These are phyloP conservation scores for Penicillium bovifimosum DNA, from an alignment of 495 filamentous ascomycete species.

Conservation along the genomic window DNA sequence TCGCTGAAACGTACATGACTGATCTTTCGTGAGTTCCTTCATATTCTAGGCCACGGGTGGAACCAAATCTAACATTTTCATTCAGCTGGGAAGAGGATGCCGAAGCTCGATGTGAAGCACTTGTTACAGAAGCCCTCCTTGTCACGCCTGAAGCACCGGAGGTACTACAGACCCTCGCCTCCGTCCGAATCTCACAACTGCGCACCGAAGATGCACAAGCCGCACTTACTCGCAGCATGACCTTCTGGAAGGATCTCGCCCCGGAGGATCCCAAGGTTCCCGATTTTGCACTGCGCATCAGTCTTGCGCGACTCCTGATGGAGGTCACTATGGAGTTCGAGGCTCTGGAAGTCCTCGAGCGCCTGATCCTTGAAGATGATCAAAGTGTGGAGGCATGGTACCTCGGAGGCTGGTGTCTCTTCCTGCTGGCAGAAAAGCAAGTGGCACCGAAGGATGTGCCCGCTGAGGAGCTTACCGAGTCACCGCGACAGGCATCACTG, in stretches of 20 bases:
- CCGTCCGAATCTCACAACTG: slow-evolving; percentile 82
- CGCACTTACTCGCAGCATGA: slow-evolving; percentile 69
- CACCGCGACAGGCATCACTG: slow-evolving; percentile 36
- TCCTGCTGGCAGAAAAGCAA: slow-evolving; percentile 67
- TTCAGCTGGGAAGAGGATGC: slow-evolving; percentile 79
- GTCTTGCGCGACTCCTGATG: slow-evolving; percentile 77
- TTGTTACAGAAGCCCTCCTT: slow-evolving; percentile 80
- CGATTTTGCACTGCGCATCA: slow-evolving; percentile 77
- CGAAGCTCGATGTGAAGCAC: slow-evolving; percentile 73
- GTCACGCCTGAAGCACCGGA: slow-evolving; percentile 70
- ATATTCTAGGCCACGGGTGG: background rate
- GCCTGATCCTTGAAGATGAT: slow-evolving; percentile 82
- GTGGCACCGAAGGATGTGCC: slow-evolving; percentile 38
- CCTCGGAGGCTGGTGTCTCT: slow-evolving; percentile 86
- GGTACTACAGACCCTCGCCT: slow-evolving; percentile 88
- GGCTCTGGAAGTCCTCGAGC: slow-evolving; percentile 78
- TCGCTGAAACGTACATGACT: slow-evolving; percentile 97
- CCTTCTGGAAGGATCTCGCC: slow-evolving; percentile 69
- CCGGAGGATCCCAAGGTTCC: slow-evolving; percentile 62
- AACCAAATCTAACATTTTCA: slow-evolving; percentile 2
- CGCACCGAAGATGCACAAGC: slow-evolving; percentile 70
- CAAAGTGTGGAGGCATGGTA: slow-evolving; percentile 95
- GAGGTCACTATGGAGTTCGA: slow-evolving; percentile 81
- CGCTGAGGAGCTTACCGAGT: slow-evolving; percentile 23
- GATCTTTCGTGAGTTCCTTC: slow-evolving; percentile 61